Base-by-base conservation (phyloP, 2,329 filamentous ascomycete species). In the Zasmidium citrigriseum region DNA sequence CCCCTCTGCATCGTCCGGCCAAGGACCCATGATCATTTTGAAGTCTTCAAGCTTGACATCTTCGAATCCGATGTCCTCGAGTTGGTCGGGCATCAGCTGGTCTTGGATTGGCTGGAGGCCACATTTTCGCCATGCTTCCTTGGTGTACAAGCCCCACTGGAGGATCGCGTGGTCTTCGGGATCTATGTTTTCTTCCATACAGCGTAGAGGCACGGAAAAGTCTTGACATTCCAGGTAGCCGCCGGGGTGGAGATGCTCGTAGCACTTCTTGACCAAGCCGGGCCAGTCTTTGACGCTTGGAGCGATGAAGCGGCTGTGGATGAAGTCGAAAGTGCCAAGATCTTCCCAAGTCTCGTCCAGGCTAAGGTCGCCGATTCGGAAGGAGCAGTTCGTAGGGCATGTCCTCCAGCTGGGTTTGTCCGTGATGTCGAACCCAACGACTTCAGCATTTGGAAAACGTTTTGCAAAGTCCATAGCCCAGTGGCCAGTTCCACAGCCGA, bases 401-500 rank as follows among this genome's bases (percentile, higher is more conserved):
- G 14, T 51, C 27, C 25, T 18, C 27, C 48, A 25, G 24, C 48
- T 25, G 21, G 23, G 23, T 24, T 50, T 25, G n/a, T 50, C 24
- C 3, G 41, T 18, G 16, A 16, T 45, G 41, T 23, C 16, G 16
- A 25, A 50, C 23, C 34, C 47, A 25, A 50, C 23, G 24, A 27
- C 47, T 48, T 48, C 46, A 18, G 41, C 21, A 16, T 45, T 4
- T 45, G 41, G 41, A 38, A 41, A 24, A 23, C 41, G 45, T 2
- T 16, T 14, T 9, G 45, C 45, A 27, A 55, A 55, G 22, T 29
- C 52, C 14, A 45, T 46, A 7, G 41, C 21, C 52, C 52, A 54
- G 44, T 54, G 46, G n/a, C 44, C 41, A 20, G 52, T 54, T 22
- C 52, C 41, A n/a, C 52, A 47, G 21, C 52, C 52, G 12, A 54